A percentile compares a stretch with the other conserved stretches of the same genome.
These are phyloP conservation scores for Apiotrichum mycotoxinovorans DNA, from an alignment of 1,284 basidiomycete species.

Conservation along the genomic window DNA sequence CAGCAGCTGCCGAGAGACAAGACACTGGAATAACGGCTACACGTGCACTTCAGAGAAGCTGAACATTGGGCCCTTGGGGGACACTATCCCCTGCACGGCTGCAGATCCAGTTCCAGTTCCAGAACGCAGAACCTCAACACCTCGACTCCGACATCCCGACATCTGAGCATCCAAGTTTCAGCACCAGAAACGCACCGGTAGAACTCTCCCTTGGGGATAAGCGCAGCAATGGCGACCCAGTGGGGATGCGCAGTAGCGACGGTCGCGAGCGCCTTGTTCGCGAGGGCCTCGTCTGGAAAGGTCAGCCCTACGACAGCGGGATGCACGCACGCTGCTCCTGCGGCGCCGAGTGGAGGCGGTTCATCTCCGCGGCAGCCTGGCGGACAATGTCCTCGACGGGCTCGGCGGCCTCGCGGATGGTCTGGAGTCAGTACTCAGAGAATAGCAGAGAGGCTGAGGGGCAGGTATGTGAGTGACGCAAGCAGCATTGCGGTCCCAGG, in stretches of 20 bases:
- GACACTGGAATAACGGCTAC: too few species aligned
- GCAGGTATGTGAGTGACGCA: too few species aligned
- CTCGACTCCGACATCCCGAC: too few species aligned
- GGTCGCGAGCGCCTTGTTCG: slow-evolving; percentile 36
- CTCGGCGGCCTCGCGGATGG: slow-evolving; percentile 45
- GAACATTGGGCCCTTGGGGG: too few species aligned
- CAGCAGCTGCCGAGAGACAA: too few species aligned
- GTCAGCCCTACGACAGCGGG: not conserved
- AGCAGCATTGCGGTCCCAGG: too few species aligned
- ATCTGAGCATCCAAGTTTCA: not conserved
- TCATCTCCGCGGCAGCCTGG: slow-evolving; percentile 41
- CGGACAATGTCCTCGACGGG: slow-evolving; percentile 44
- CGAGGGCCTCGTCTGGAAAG: slow-evolving; percentile 38
- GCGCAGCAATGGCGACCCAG: slow-evolving; percentile 38
- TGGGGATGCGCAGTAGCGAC: slow-evolving; percentile 27
- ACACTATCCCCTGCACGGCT: too few species aligned
- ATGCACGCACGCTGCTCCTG: slow-evolving; percentile 36
- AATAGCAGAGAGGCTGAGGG: not conserved
- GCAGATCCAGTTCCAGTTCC: too few species aligned
- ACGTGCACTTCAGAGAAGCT: too few species aligned
- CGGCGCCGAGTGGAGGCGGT: slow-evolving; percentile 43
- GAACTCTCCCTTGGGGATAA: slow-evolving; percentile 48
- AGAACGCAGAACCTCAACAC: too few species aligned
- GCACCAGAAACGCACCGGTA: slow-evolving; percentile 34
- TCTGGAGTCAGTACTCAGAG: slow-evolving; percentile 23